phyloP scores from a whole-genome alignment of 2,329 filamentous ascomycete species.

The Seiridium cupressi region DNA sequence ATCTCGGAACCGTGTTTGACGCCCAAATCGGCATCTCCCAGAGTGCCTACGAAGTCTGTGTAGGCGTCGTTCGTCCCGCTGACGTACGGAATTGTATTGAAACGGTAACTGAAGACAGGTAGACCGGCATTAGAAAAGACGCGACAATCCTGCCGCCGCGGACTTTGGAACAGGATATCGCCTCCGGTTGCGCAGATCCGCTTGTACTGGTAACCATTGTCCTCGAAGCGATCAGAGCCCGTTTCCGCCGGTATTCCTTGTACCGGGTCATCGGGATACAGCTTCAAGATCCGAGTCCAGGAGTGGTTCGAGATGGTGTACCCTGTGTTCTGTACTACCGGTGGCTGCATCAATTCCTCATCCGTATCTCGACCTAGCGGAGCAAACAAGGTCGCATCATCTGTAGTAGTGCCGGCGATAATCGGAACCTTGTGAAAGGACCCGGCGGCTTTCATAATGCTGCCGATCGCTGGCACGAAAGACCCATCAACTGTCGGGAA shows the following conservation, averaged over 20 bases:
- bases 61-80: slow-evolving; percentile 7
- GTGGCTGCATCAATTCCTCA: neutral
- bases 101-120: slow-evolving; percentile 59
- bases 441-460: neutral
- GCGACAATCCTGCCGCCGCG: slow-evolving; percentile 50
- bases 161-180: slow-evolving; percentile 54
- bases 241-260: slow-evolving; percentile 46
- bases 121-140: slow-evolving; percentile 44
- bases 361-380: too few species aligned
- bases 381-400: neutral
- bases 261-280: slow-evolving; percentile 50
- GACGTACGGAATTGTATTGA: slow-evolving; percentile 45
- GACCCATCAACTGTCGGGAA: slow-evolving; percentile 26
- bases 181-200: slow-evolving; percentile 53
- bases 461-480: neutral
- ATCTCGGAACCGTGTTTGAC: slow-evolving; percentile 38
- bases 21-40: slow-evolving; percentile 29
- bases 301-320: slow-evolving; percentile 53
- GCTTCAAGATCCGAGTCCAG: slow-evolving; percentile 42
- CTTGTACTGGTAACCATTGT: slow-evolving; percentile 47
- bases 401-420: neutral
- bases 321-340: slow-evolving; percentile 22
- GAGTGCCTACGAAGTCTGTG: slow-evolving; percentile 9
- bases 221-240: slow-evolving; percentile 27
- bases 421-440: too few species aligned